Base-by-base conservation (phyloP, 495 filamentous ascomycete species). In the Antarctomyces pellizariae region DNA sequence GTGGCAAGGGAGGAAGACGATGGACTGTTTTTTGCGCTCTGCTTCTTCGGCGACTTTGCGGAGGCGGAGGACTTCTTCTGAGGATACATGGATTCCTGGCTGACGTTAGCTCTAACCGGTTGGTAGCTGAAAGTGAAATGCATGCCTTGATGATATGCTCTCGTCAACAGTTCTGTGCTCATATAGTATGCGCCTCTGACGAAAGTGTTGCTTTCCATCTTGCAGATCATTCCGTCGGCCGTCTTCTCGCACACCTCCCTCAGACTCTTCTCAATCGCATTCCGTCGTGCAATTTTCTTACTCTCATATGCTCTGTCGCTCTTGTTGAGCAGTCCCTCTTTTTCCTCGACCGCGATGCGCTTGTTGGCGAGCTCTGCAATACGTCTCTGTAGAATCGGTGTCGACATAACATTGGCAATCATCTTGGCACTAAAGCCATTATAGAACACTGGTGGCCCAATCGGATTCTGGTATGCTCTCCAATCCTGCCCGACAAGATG, bases 171-270 rank as follows among this genome's bases (percentile, higher is more conserved):
- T 46, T 95, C 83, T 5, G 82, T 84, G 34, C 59, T 59, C 25
- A 90, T 36, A 49, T 91, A 95, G 45, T 95, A 95, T 26, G 86
- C 84, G 9, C 72, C 65, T 13, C 86, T 54, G 37, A 97, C 93
- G 39, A 95, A 93, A 14, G 61, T 55, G 44, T 84, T 91, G 52
- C 74, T 89, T 52, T 97, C 86, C 55, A 93, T 83, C 49, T 95
- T 97, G 62, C 86, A 93, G 29, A 95, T 92, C 86, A 95, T 97
- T 25, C 72, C 68, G 39, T 91, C 76, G 31, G 79, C 75, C 57
- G 84, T 67, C 23, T 67, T 62, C 33, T 86, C 73, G 18, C 57
- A 45, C 16, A 51, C 44, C 30, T 67, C 52, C 19, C 58, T 42
- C 14, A 74, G 48, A 28, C 63, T 71, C 32, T 55, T 54, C 36